Evolutionary conservation across 495 filamentous ascomycete species (phyloP).

Genomic region (Penicillium chermesinum): DNA sequence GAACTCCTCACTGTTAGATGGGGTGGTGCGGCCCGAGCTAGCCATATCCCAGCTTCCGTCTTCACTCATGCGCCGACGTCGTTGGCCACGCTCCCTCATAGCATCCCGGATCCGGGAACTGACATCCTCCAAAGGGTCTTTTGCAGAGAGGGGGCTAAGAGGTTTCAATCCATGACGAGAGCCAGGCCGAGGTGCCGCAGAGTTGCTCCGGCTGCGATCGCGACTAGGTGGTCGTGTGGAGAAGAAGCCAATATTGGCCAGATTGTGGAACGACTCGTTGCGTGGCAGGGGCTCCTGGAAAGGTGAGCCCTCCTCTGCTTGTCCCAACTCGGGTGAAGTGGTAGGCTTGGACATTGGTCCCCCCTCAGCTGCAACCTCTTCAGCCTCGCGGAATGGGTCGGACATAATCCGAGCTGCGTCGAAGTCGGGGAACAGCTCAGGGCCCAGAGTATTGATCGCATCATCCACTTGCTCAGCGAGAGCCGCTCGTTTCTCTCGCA

Average conservation of each 20-base stretch:
- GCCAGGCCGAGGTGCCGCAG: slow-evolving; percentile 52
- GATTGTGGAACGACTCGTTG: slow-evolving; percentile 89
- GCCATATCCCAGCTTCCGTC: slow-evolving; percentile 47
- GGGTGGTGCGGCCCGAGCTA: slow-evolving; percentile 40
- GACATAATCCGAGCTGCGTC: slow-evolving; percentile 74
- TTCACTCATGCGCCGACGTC: slow-evolving; percentile 63
- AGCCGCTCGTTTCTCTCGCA: slow-evolving; percentile 65
- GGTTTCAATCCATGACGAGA: slow-evolving; percentile 62
- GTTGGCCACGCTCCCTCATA: slow-evolving; percentile 77
- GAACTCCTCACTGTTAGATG: slow-evolving; percentile 36
- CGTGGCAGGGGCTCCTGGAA: slow-evolving; percentile 58
- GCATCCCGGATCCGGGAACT: slow-evolving; percentile 79
- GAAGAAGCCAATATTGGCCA: slow-evolving; percentile 81
- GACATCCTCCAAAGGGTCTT: slow-evolving; percentile 74
- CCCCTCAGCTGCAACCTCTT: slow-evolving; percentile 14
- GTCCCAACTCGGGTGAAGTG: slow-evolving; percentile 13
- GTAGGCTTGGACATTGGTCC: slow-evolving; percentile 22
- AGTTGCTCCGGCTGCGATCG: slow-evolving; percentile 58
- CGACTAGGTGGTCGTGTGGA: slow-evolving; percentile 75
- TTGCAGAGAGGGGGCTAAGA: slow-evolving; percentile 67
- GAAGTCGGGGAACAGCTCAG: slow-evolving; percentile 96
- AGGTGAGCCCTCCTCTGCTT: slow-evolving; percentile 23
- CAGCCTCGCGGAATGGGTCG: slow-evolving; percentile 48
- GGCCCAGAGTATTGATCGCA: slow-evolving; percentile 89
- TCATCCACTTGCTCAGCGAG: slow-evolving; percentile 81